Evolutionary conservation across 345 rosid species (phyloP).

Genomic region (Xanthoceras sorbifolium): DNA sequence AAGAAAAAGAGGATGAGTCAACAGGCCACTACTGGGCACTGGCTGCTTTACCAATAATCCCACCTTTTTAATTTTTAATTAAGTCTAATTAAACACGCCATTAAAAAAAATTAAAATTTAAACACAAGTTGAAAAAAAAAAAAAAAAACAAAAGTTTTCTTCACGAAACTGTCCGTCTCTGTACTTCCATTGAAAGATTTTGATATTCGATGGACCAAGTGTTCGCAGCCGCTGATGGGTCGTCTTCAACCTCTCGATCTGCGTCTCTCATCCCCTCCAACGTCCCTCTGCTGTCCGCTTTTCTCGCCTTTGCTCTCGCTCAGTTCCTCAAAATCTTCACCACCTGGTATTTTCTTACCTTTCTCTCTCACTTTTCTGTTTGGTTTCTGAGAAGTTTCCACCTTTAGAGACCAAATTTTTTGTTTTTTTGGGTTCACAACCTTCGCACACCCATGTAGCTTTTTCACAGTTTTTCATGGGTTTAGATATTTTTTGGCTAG

Average conservation of each 20-base stretch:
- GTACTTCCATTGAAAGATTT: neutral
- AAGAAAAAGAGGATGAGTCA: too few species aligned
- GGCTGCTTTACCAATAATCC: neutral
- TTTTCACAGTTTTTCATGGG: neutral
- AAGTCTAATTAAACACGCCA: neutral
- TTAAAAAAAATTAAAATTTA: neutral
- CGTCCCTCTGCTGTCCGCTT: slow-evolving; percentile 51
- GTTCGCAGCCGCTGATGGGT: slow-evolving; percentile 47
- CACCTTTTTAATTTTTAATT: too few species aligned
- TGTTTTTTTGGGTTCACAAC: neutral
- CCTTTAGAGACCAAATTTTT: neutral
- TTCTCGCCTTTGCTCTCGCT: slow-evolving; percentile 49
- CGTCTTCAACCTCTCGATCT: slow-evolving; percentile 37
- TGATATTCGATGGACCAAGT: slow-evolving; percentile 45
- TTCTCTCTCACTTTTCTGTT: neutral
- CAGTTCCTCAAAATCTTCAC: slow-evolving; percentile 62
- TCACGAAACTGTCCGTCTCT: neutral
- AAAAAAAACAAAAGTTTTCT: neutral
- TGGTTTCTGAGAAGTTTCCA: neutral
- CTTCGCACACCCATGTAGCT: neutral
- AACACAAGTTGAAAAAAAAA: neutral
- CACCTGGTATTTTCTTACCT: slow-evolving; percentile 38
- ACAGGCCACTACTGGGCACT: too few species aligned
- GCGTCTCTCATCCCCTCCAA: slow-evolving; percentile 39
- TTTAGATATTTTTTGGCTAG: neutral